Evolutionary conservation across 441 rosid genomes (phyloP), one percentile per base, ranked within the genome.

Genomic region (Populus trichocarpa): DNA sequence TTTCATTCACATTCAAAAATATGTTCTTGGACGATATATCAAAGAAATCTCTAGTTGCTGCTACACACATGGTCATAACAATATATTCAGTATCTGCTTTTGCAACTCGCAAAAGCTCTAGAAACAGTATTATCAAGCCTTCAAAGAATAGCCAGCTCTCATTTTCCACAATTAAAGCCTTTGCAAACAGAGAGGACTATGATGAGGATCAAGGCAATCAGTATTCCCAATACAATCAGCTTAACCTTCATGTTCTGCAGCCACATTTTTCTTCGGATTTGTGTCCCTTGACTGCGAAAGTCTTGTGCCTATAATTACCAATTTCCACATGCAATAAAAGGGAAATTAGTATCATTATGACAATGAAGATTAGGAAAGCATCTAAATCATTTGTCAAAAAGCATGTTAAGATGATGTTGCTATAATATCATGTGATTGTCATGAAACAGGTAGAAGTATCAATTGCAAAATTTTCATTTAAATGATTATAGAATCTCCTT

Each of bases 221-320:
- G 72, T 63, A 92, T 92, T 26, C 85, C 91, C 70, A 93, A 77
- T 42, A 92, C 95, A 67, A 89, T 89, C 75, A 87, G 84, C 81
- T 92, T 90, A 68, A 89, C 84, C 84, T 92, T 93, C 93, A 89
- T 92, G 86, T 90, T 92, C 81, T 90, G 91, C 70, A 90, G 73
- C 97, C 95, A 93, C 98, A 90, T 92, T 83, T 89, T 92, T 81
- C 94, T 87, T 73, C 88, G 78, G 67, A 92, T 87, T 77, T 85
- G 82, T 1, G 93, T 88, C 46, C 93, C 93, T 0, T 83, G 79
- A 28, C 35, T 81, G 59, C 88, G 84, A 59, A 92, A 93, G 73
- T 89, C 92, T 85, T 92, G 95, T 22, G 94, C 94, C 97, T 93
- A 84, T 67, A 67, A 40, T 12, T 12, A 40, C 28, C 46, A 3